Base-by-base conservation (phyloP, 371 early-diverging fungal genomes). In the Coemansia sp. region DNA sequence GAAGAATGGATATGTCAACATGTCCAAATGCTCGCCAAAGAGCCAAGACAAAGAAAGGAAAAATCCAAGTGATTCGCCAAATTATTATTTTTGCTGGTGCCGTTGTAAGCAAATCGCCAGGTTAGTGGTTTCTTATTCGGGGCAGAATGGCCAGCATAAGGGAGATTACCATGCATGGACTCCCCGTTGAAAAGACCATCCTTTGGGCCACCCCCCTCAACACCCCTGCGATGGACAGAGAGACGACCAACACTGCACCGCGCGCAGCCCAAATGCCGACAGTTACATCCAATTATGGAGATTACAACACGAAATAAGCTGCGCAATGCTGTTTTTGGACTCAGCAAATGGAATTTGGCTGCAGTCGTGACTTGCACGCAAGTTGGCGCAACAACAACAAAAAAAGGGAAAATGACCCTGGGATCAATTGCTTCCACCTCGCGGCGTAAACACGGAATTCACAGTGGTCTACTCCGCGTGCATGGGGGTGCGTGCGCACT, bases 51-150 rank as follows among this genome's bases (percentile, higher is more conserved):
- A 32, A 55, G 29, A 29, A 29, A n/a, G 17, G 29, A 29, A 56
- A 54, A 54, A 54, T 54, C 28, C 41, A 8, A 39, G 41, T 46
- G 63, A 41, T 54, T 41, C 41, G 17, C 63, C 26, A 15, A 17
- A 41, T 54, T 26, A 26, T 28, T 40, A 48, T 29, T 64, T 55
- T 44, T 56, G 56, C 64, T 64, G 64, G 56, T 26, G 63, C 63
- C 15, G 51, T 48, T 41, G 53, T 12, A 12, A 56, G 64, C 46
- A 55, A 64, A 64, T 56, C 64, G 29, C 64, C 55, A 26, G 55
- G 64, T 64, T 64, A 64, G 64, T 46, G 56, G 56, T 64, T 64
- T 44, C 64, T 56, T 64, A 54, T 63, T 63, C 29, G 55, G 46
- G 63, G 29, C 28, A 5, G n/a, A 17, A 19, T 12, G 54, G 54